These are phyloP conservation scores for Stachybotrys echinatus DNA, from an alignment of 2,329 filamentous ascomycete species.

Conservation along the genomic window DNA sequence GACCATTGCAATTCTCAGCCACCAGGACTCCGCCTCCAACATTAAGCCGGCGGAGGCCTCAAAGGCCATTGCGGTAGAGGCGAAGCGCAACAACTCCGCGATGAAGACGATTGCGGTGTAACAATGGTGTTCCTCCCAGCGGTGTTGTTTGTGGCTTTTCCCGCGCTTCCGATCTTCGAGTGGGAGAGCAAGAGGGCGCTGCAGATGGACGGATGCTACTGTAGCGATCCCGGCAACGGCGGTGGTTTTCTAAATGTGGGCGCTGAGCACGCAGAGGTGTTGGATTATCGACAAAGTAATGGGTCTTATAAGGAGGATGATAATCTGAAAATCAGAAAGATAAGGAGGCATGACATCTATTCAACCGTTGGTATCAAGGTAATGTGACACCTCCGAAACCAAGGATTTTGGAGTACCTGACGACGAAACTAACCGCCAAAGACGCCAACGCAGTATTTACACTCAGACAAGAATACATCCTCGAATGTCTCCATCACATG, in stretches of 20 bases:
- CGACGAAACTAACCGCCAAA: too few relatives aligned
- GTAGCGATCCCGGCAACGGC: not conserved
- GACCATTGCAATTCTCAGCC: not conserved
- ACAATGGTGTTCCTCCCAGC: slow-evolving; percentile 33
- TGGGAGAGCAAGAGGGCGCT: slow-evolving; percentile 3
- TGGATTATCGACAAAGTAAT: not conserved
- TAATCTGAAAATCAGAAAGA: too few relatives aligned
- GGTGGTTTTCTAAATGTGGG: not conserved
- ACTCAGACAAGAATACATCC: too few relatives aligned
- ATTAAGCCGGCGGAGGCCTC: not conserved
- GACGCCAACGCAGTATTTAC: too few relatives aligned
- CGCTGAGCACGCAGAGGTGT: not conserved
- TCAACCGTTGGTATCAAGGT: too few relatives aligned
- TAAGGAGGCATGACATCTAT: too few relatives aligned
- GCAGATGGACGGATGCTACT: not conserved
- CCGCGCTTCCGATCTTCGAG: slow-evolving; percentile 12
- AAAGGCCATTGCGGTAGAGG: not conserved
- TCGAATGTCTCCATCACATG: too few relatives aligned
- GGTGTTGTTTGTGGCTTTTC: slow-evolving; percentile 28
- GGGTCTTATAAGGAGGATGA: too few relatives aligned
- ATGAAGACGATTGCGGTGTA: slow-evolving; percentile 33
- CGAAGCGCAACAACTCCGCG: slow-evolving; percentile 10
- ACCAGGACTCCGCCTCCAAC: not conserved
- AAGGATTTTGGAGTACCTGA: too few relatives aligned
- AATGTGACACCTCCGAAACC: too few relatives aligned